Evolutionary conservation across 139 green algal species (phyloP).

Genomic region (Tetraselmis chui): DNA sequence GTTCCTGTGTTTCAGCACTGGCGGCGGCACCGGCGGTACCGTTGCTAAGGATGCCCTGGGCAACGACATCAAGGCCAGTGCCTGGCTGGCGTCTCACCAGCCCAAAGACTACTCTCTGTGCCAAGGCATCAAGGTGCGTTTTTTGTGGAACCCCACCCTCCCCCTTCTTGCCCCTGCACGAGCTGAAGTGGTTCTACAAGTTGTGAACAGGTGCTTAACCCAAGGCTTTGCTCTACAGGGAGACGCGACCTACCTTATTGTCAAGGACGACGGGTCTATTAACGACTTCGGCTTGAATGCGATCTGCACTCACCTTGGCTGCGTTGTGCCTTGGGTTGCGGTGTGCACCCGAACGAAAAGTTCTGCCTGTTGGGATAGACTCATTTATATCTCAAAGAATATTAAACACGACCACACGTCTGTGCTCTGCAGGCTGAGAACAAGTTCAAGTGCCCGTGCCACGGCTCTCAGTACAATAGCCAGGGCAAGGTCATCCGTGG

Average conservation of each 20-base stretch:
- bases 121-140: conserved; percentile 92
- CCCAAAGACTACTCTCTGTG: conserved; percentile 63
- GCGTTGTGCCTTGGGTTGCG: conserved; percentile 95
- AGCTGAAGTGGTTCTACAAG: too few relatives aligned
- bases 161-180: not conserved
- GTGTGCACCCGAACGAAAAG: conserved; percentile 43
- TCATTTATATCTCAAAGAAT: not conserved
- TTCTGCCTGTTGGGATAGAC: conserved; percentile 4
- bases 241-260: conserved; percentile 97
- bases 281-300: conserved; percentile 95
- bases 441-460: conserved; percentile 99
- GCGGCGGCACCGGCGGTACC: conserved; percentile 62
- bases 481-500: conserved; percentile 92
- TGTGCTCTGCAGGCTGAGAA: conserved; percentile 80
- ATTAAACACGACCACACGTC: not conserved
- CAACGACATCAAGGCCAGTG: conserved; percentile 75
- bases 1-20: too few relatives aligned
- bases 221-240: conserved; percentile 51
- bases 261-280: conserved; percentile 71
- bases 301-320: conserved; percentile 99
- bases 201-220: too few relatives aligned
- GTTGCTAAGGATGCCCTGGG: conserved; percentile 93
- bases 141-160: not conserved
- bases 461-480: conserved; percentile 96
- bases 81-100: conserved; percentile 84